phyloP scores from a whole-genome alignment of 768 basidiomycete genomes.

The Russula sp. region DNA sequence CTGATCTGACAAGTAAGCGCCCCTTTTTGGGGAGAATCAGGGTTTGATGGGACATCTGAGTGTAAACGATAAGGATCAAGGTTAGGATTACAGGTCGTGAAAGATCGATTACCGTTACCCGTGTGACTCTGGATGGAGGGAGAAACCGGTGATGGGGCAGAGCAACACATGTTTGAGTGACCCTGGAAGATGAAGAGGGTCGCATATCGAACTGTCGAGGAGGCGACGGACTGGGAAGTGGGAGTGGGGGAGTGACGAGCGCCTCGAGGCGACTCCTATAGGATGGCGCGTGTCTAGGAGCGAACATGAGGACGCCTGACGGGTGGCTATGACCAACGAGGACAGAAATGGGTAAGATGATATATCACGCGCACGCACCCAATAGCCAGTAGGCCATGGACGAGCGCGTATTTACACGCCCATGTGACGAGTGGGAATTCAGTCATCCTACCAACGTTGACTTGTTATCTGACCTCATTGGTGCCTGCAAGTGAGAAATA shows the following conservation, averaged over 20 bases:
- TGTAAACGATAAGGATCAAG: constrained; percentile 26
- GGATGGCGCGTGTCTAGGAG: constrained; percentile 6
- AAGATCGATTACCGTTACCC: constrained; percentile 17
- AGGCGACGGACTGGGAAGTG: background rate
- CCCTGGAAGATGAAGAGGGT: background rate
- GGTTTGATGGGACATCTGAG: constrained; percentile 18
- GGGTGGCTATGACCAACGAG: constrained; percentile 17
- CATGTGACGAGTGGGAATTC: constrained; percentile 16
- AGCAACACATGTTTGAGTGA: background rate
- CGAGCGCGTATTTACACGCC: constrained; percentile 15
- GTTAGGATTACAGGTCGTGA: constrained; percentile 1
- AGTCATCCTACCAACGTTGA: constrained; percentile 8
- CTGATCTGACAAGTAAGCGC: background rate
- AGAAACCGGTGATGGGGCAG: background rate
- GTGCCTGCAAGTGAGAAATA: constrained; percentile 15
- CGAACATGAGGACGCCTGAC: constrained; percentile 27
- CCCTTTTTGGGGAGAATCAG: constrained; percentile 14
- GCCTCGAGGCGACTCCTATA: constrained; percentile 24
- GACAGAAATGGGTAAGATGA: background rate
- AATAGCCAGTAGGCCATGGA: constrained; percentile 12
- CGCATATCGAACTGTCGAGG: constrained; percentile 9
- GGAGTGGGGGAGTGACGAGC: background rate
- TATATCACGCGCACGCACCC: constrained; percentile 16
- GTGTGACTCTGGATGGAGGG: background rate
- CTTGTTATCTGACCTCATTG: constrained; percentile 28